Conservation (phyloP, 805 yeast species). For the Cyberlindnera saturnus region DNA sequence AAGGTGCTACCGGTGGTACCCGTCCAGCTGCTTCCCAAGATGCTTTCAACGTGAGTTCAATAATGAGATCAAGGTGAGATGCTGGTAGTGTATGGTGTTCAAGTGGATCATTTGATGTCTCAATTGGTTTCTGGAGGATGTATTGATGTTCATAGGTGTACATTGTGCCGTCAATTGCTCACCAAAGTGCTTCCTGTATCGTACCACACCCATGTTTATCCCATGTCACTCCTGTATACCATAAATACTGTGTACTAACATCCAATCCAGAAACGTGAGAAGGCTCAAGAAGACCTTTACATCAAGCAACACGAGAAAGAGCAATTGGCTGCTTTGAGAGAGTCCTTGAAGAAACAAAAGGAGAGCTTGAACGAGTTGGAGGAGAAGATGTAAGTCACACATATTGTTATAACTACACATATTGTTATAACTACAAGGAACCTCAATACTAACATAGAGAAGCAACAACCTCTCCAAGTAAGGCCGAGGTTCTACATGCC, state of each 20-base stretch:
- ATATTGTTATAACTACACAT: neutral
- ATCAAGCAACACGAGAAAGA: conserved; percentile 88
- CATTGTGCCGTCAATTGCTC: too few relatives aligned
- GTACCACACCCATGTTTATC: too few relatives aligned
- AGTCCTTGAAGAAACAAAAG: conserved; percentile 72
- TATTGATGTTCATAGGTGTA: too few relatives aligned
- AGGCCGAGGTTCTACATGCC: neutral
- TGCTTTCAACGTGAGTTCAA: conserved; percentile 48
- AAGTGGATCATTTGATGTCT: too few relatives aligned
- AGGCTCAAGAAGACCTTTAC: conserved; percentile 82
- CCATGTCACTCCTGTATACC: too few relatives aligned
- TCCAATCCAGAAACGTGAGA: conserved; percentile 66
- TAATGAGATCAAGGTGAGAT: neutral
- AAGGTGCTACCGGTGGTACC: conserved; percentile 57
- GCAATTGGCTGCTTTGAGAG: conserved; percentile 70
- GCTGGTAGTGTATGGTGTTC: too few relatives aligned
- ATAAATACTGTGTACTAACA: neutral
- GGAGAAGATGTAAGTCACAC: conserved; percentile 30
- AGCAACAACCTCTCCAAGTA: neutral
- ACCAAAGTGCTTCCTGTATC: too few relatives aligned
- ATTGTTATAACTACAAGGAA: neutral
- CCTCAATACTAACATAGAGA: neutral
- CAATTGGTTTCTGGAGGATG: too few relatives aligned
- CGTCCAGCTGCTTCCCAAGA: conserved; percentile 50
- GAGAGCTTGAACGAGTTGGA: conserved; percentile 48